Evolutionary conservation across 371 early-diverging fungal genomes (phyloP).

Genomic region (Mucor indicus): DNA sequence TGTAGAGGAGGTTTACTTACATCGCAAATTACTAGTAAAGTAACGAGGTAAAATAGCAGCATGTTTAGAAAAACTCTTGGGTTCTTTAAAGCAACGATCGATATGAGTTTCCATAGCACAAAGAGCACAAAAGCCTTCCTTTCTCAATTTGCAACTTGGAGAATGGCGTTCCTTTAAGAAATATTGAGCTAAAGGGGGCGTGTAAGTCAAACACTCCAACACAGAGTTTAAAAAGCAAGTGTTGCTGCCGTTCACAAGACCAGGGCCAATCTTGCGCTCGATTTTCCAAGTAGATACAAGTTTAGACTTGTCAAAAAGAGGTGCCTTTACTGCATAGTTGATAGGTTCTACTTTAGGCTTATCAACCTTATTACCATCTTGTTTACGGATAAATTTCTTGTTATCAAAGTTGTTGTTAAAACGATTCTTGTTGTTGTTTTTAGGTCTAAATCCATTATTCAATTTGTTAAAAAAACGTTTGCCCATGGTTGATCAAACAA

Average conservation of each 20-base stretch:
- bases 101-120: slow-evolving; percentile 62
- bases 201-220: slow-evolving; percentile 90
- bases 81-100: slow-evolving; percentile 36
- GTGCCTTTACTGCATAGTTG: slow-evolving; percentile 2
- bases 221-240: slow-evolving; percentile 96
- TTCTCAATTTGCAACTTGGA: slow-evolving; percentile 36
- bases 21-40: slow-evolving; percentile 66
- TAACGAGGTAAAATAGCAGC: slow-evolving; percentile 64
- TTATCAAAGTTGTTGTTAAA: too few species aligned
- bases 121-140: slow-evolving; percentile 63
- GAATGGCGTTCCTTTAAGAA: slow-evolving; percentile 59
- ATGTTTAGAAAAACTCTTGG: slow-evolving; percentile 34
- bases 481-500: too few species aligned
- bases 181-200: slow-evolving; percentile 80
- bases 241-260: slow-evolving; percentile 88
- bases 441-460: too few species aligned
- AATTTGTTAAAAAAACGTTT: too few species aligned
- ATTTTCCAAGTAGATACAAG: slow-evolving; percentile 51
- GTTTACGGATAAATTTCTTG: too few species aligned
- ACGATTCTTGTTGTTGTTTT: too few species aligned
- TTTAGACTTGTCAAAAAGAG: slow-evolving; percentile 8
- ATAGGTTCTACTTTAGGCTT: neutral
- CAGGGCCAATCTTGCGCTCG: slow-evolving; percentile 68
- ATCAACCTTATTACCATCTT: neutral
- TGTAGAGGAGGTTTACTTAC: slow-evolving; percentile 34